phyloP scores from a whole-genome alignment of 768 basidiomycete species.

The Podaxis sp. region DNA sequence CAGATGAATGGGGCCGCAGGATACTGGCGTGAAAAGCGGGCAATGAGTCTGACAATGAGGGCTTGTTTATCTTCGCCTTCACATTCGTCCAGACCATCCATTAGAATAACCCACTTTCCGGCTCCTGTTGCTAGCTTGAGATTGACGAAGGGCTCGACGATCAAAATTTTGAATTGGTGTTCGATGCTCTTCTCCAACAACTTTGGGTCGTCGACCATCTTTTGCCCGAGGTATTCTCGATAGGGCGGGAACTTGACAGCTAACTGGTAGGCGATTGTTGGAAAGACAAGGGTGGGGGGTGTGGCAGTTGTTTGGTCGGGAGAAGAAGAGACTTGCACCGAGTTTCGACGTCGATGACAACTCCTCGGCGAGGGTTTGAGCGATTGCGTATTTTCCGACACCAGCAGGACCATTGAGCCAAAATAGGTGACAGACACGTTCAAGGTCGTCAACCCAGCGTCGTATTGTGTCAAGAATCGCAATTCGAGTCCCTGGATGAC shows the following conservation, averaged over 20 bases:
- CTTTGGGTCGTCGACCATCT: not conserved
- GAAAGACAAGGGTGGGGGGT: not conserved
- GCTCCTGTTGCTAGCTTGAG: not conserved
- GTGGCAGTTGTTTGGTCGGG: not conserved
- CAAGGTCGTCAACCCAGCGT: not conserved
- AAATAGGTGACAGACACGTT: not conserved
- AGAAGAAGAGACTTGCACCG: conserved; percentile 2
- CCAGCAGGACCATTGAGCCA: conserved; percentile 5
- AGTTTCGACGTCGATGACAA: not conserved
- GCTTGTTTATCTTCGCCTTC: not conserved
- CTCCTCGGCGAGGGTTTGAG: not conserved
- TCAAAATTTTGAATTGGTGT: not conserved
- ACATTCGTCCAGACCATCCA: conserved; percentile 10
- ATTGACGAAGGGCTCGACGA: not conserved
- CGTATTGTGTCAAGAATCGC: not conserved
- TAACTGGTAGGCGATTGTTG: conserved; percentile 6
- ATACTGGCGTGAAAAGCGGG: not conserved
- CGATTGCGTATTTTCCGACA: conserved; percentile 5
- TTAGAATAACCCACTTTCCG: not conserved
- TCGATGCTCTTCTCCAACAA: conserved; percentile 5
- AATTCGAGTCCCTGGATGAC: not conserved
- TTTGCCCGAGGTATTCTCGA: not conserved
- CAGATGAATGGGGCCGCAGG: not conserved
- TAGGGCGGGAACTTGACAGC: conserved; percentile 1
- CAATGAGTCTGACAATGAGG: conserved; percentile 1